Conservation (phyloP, 495 filamentous ascomycete genomes). For the Choiromyces venosus region DNA sequence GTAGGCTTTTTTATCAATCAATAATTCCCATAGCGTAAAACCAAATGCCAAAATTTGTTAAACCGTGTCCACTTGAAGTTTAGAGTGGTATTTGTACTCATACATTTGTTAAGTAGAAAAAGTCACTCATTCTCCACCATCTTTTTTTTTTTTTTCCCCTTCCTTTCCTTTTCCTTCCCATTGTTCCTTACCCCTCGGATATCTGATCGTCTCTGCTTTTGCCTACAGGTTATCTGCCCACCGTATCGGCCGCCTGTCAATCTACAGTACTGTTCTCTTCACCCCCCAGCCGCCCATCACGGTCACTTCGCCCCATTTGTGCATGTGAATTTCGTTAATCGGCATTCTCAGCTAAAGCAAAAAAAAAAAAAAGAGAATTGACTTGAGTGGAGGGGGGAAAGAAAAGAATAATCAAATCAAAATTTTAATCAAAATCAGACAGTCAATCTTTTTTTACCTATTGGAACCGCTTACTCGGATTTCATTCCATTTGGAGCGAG, state of each 20-base stretch:
- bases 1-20: neutral
- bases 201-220: neutral
- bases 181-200: neutral
- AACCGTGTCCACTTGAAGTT: neutral
- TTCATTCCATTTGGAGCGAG: neutral
- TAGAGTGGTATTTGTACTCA: neutral
- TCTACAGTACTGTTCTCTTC: too few relatives aligned
- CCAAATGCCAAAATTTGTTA: neutral
- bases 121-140: neutral
- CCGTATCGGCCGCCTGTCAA: neutral
- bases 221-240: neutral
- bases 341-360: neutral
- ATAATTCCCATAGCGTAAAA: neutral
- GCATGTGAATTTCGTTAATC: neutral
- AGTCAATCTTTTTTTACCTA: neutral
- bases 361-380: too few relatives aligned
- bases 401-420: neutral
- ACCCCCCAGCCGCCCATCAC: neutral
- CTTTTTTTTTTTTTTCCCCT: neutral
- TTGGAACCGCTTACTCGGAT: neutral
- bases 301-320: neutral
- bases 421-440: too few relatives aligned
- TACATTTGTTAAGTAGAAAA: neutral
- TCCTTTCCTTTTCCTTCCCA: neutral
- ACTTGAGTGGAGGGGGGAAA: neutral